Evolutionary conservation across 2,329 filamentous ascomycete species (phyloP).

Genomic region (Dactylonectria macrodidyma): DNA sequence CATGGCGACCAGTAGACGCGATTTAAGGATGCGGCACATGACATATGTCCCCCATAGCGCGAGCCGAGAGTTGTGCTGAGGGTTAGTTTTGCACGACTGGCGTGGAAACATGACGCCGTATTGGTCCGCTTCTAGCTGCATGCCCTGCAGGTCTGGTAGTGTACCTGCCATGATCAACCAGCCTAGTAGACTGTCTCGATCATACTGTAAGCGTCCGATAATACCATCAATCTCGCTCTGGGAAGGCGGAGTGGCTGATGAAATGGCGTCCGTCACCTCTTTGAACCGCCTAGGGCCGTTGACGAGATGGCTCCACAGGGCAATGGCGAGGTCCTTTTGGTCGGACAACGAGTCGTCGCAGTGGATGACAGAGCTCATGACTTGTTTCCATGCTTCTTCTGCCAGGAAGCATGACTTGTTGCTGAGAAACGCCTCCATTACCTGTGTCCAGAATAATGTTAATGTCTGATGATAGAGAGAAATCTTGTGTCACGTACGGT

Average conservation of each 20-base stretch:
- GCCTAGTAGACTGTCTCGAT: constrained; percentile 9
- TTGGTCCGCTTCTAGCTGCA: constrained; percentile 3
- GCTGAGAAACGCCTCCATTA: constrained; percentile 29
- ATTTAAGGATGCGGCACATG: constrained; percentile 28
- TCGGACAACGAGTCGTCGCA: constrained; percentile 16
- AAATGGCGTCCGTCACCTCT: constrained; percentile 15
- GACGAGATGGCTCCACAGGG: constrained; percentile 24
- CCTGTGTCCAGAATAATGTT: constrained; percentile 2
- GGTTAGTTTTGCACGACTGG: background rate
- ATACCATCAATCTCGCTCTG: constrained; percentile 5
- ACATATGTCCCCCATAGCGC: constrained; percentile 27
- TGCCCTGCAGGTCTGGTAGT: background rate
- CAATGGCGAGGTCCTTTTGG: constrained; percentile 17
- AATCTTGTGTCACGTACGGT: constrained; percentile 1
- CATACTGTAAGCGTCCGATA: background rate
- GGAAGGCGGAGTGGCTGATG: constrained; percentile 3
- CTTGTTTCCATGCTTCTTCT: constrained; percentile 17
- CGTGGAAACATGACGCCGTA: constrained; percentile 20
- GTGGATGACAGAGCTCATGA: constrained; percentile 22
- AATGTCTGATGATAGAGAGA: background rate
- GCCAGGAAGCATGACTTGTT: constrained; percentile 29
- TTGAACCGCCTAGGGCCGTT: constrained; percentile 20
- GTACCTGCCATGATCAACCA: constrained; percentile 10
- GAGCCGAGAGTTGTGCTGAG: constrained; percentile 5
- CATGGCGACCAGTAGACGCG: constrained; percentile 21